Percentiles rank a stretch among this genome's conserved stretches.
phyloP scores from a whole-genome alignment of 2,329 filamentous ascomycete species.

The Aspergillus texensis region DNA sequence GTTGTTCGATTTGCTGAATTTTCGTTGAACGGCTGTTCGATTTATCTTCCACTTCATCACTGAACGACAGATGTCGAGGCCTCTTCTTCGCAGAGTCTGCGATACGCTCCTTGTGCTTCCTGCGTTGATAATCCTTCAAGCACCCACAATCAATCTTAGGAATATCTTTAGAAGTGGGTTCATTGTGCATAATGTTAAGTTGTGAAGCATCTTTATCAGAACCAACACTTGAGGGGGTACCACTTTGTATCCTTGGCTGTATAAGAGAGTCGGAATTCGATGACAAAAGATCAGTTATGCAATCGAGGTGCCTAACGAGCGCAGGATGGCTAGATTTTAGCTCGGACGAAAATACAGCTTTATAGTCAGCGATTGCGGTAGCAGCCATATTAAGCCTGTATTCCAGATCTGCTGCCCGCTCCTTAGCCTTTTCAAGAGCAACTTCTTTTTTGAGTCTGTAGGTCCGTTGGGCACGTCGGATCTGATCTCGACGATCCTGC shows the following conservation, averaged over 20 bases:
- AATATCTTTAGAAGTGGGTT: background rate
- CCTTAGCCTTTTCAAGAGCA: slow-evolving; percentile 73
- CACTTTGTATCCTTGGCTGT: background rate
- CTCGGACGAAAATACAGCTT: background rate
- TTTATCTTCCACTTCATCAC: background rate
- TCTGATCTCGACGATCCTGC: slow-evolving; percentile 71
- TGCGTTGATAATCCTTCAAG: background rate
- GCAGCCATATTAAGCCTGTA: slow-evolving; percentile 32
- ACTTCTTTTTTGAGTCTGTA: slow-evolving; percentile 84
- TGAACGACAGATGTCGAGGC: background rate
- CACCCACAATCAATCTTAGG: background rate
- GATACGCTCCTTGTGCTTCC: background rate
- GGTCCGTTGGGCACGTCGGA: slow-evolving; percentile 80
- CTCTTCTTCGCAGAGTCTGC: background rate
- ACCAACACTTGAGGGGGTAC: background rate
- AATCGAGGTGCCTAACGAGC: background rate
- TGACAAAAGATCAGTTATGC: background rate
- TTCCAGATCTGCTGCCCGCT: slow-evolving; percentile 68
- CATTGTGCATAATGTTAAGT: background rate
- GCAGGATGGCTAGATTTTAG: background rate
- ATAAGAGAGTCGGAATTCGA: background rate
- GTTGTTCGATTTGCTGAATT: background rate
- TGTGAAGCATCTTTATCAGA: background rate
- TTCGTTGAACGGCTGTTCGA: background rate
- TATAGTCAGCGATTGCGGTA: background rate